phyloP scores from a whole-genome alignment of 2,329 filamentous ascomycete genomes.

The Xylaria sp. region DNA sequence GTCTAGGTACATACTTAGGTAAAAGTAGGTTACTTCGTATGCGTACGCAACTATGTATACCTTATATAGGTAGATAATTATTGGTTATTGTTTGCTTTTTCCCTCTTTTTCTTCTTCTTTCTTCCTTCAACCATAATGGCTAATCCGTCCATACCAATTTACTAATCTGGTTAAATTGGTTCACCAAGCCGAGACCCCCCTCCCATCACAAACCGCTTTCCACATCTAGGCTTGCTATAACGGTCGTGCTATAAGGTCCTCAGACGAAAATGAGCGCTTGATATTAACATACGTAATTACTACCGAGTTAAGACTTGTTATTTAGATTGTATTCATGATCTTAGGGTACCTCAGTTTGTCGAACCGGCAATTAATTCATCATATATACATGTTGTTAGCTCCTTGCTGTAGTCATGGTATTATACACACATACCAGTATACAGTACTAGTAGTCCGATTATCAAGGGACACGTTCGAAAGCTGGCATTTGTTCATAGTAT shows the following conservation, averaged over 20 bases:
- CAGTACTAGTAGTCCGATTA: too few relatives aligned
- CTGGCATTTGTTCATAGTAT: too few relatives aligned
- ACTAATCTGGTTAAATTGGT: conserved; percentile 23
- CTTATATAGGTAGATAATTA: neutral
- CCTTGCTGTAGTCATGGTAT: too few relatives aligned
- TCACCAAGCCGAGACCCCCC: neutral
- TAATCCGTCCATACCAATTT: neutral
- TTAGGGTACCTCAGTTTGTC: too few relatives aligned
- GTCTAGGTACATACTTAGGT: neutral
- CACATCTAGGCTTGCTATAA: neutral
- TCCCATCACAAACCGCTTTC: neutral
- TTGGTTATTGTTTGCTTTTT: neutral
- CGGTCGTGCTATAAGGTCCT: neutral
- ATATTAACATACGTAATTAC: neutral
- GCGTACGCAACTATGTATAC: neutral
- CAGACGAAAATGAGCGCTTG: conserved; percentile 1
- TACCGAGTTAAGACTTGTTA: too few relatives aligned
- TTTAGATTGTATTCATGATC: too few relatives aligned
- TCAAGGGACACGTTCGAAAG: too few relatives aligned
- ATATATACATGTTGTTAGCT: too few relatives aligned
- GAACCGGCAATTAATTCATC: too few relatives aligned
- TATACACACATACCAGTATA: too few relatives aligned
- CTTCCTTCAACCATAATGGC: neutral
- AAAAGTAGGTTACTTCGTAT: neutral
- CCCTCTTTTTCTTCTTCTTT: neutral